These are phyloP conservation scores for Licmophora abbreviata DNA, from an alignment of 108 stramenopile species.

Conservation along the genomic window DNA sequence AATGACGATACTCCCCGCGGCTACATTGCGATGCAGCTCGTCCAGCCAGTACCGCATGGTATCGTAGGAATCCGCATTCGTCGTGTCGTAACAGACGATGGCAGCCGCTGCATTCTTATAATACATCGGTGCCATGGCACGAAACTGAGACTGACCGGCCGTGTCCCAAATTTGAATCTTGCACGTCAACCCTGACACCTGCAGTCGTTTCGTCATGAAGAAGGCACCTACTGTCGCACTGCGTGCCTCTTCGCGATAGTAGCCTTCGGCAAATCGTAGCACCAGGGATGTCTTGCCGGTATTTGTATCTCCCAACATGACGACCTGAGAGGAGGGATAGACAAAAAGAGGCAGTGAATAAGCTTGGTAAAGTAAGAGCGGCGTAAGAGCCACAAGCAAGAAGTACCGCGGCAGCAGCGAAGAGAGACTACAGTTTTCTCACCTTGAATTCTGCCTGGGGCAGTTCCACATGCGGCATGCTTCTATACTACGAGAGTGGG, in stretches of 20 bases:
- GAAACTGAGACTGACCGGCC: slow-evolving; percentile 60
- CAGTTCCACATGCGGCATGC: slow-evolving; percentile 82
- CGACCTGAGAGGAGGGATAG: slow-evolving; percentile 38
- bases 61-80: slow-evolving; percentile 42
- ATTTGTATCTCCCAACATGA: slow-evolving; percentile 73
- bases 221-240: slow-evolving; percentile 56
- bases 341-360: neutral
- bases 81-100: slow-evolving; percentile 67
- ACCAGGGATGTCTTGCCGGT: slow-evolving; percentile 80
- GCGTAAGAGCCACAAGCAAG: neutral
- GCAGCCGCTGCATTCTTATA: slow-evolving; percentile 66
- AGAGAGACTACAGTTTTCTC: slow-evolving; percentile 4
- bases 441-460: slow-evolving; percentile 86
- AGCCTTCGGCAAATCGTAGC: slow-evolving; percentile 78
- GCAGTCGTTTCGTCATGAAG: slow-evolving; percentile 74
- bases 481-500: no score
- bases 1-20: slow-evolving; percentile 38
- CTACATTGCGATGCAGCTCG: slow-evolving; percentile 16
- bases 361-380: slow-evolving; percentile 1
- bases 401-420: neutral
- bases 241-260: slow-evolving; percentile 51
- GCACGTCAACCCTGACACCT: slow-evolving; percentile 41
- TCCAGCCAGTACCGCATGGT: slow-evolving; percentile 32
- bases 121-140: slow-evolving; percentile 57
- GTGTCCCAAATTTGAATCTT: slow-evolving; percentile 88